Evolutionary conservation across 768 basidiomycete species (phyloP).

Genomic region (Lactarius deliciosus): DNA sequence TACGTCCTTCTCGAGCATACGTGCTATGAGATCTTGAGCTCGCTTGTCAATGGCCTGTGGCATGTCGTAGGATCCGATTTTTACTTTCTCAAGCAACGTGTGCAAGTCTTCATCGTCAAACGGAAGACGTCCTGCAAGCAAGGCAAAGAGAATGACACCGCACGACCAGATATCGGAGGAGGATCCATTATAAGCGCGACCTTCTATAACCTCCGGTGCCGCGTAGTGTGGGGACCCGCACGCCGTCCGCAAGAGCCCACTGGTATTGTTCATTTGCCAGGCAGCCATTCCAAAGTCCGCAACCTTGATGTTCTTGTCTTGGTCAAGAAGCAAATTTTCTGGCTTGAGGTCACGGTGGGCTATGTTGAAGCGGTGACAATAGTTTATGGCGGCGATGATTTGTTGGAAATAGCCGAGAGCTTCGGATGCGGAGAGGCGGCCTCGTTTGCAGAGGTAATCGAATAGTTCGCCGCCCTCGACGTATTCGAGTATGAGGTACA

Average conservation of each 20-base stretch:
- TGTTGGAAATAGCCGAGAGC: constrained; percentile 89
- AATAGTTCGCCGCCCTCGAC: constrained; percentile 94
- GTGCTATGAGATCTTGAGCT: constrained; percentile 73
- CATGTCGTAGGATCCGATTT: constrained; percentile 69
- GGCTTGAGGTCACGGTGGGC: constrained; percentile 91
- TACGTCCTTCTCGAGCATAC: constrained; percentile 80
- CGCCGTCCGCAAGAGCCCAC: constrained; percentile 69
- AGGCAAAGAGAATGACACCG: constrained; percentile 87
- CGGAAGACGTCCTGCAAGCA: constrained; percentile 85
- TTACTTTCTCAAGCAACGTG: constrained; percentile 78
- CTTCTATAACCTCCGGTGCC: constrained; percentile 86
- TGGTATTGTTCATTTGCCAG: constrained; percentile 67
- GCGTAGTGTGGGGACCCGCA: constrained; percentile 97
- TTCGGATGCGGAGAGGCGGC: constrained; percentile 66
- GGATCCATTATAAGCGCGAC: constrained; percentile 79
- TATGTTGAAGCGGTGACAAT: constrained; percentile 93
- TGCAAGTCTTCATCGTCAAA: constrained; percentile 89
- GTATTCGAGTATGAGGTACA: constrained; percentile 93
- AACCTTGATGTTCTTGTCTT: constrained; percentile 84
- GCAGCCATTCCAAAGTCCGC: constrained; percentile 99
- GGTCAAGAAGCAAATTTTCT: constrained; percentile 87
- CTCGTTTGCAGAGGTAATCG: constrained; percentile 82
- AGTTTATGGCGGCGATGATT: constrained; percentile 87
- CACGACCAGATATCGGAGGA: constrained; percentile 97
- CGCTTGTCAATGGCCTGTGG: constrained; percentile 64